phyloP scores from a whole-genome alignment of 73 alveolate genomes.

The Stentor roeselii region DNA sequence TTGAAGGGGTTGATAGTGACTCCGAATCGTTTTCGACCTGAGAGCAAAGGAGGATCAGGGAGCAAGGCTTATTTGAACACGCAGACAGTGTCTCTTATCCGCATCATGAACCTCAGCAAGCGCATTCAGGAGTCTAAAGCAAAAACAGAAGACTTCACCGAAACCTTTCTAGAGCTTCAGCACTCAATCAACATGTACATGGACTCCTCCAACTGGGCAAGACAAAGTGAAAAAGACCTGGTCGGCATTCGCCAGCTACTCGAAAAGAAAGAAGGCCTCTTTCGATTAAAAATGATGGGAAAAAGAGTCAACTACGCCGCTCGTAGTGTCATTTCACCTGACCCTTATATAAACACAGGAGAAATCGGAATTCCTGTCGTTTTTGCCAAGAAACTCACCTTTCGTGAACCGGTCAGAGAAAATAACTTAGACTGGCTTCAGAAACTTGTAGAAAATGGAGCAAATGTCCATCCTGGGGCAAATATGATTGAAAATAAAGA shows the following conservation, averaged over 20 bases:
- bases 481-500: constrained; percentile 74
- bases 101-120: constrained; percentile 61
- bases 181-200: constrained; percentile 84
- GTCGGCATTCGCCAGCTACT: constrained; percentile 93
- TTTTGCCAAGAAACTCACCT: constrained; percentile 94
- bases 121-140: constrained; percentile 40
- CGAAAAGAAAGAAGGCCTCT: constrained; percentile 97
- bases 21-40: constrained; percentile 95
- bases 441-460: constrained; percentile 49
- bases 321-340: constrained; percentile 99
- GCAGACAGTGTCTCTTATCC: constrained; percentile 77
- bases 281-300: constrained; percentile 99
- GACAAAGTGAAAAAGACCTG: constrained; percentile 89
- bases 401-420: constrained; percentile 94
- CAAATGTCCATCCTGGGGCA: constrained; percentile 92
- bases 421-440: constrained; percentile 12
- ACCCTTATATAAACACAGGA: constrained; percentile 94
- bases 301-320: constrained; percentile 99
- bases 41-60: constrained; percentile 71
- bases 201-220: constrained; percentile 90
- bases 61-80: constrained; percentile 77
- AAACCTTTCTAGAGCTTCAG: constrained; percentile 86
- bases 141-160: constrained; percentile 56
- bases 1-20: constrained; percentile 78
- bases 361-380: constrained; percentile 96